Conservation (phyloP, 176 grass and related monocot genomes). For the Ensete ventricosum region DNA sequence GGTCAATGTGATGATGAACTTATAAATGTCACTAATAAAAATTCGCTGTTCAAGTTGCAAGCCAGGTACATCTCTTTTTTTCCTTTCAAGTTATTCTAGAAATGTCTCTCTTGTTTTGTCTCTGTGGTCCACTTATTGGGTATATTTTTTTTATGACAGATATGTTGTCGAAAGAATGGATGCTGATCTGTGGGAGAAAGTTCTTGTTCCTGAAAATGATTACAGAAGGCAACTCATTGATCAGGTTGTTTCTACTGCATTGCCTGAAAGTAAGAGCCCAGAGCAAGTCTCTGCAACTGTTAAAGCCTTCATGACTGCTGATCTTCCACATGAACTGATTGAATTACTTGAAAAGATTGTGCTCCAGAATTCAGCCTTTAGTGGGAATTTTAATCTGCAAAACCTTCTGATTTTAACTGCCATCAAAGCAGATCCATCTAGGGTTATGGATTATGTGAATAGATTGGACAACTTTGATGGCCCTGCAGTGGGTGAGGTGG, state of each 20-base stretch:
- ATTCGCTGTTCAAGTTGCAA: slow-evolving; percentile 93
- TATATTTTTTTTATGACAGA: slow-evolving; percentile 31
- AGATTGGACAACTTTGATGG: slow-evolving; percentile 98
- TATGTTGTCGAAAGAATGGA: slow-evolving; percentile 99
- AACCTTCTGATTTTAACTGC: slow-evolving; percentile 93
- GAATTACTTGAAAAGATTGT: slow-evolving; percentile 99
- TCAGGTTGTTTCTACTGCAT: slow-evolving; percentile 94
- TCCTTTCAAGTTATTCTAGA: neutral
- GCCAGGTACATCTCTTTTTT: slow-evolving; percentile 51
- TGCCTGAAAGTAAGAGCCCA: slow-evolving; percentile 95
- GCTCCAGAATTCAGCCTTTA: slow-evolving; percentile 96
- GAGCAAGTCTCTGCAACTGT: slow-evolving; percentile 98
- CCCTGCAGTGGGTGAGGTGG: slow-evolving; percentile 91
- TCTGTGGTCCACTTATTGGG: no score
- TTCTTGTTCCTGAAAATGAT: slow-evolving; percentile 96
- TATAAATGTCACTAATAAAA: slow-evolving; percentile 87
- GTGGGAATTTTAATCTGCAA: slow-evolving; percentile 93
- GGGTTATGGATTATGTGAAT: slow-evolving; percentile 96
- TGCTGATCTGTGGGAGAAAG: slow-evolving; percentile 90
- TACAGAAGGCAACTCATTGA: slow-evolving; percentile 97
- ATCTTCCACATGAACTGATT: slow-evolving; percentile 91
- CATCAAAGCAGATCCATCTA: slow-evolving; percentile 86
- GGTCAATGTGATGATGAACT: slow-evolving; percentile 93
- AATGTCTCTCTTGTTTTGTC: no score
- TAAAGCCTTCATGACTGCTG: slow-evolving; percentile 99